A percentile compares a stretch with the other conserved stretches of the same genome.
Evolutionary conservation across 2,329 filamentous ascomycete genomes (phyloP).

Genomic region (Phaeosphaeriaceae sp.): DNA sequence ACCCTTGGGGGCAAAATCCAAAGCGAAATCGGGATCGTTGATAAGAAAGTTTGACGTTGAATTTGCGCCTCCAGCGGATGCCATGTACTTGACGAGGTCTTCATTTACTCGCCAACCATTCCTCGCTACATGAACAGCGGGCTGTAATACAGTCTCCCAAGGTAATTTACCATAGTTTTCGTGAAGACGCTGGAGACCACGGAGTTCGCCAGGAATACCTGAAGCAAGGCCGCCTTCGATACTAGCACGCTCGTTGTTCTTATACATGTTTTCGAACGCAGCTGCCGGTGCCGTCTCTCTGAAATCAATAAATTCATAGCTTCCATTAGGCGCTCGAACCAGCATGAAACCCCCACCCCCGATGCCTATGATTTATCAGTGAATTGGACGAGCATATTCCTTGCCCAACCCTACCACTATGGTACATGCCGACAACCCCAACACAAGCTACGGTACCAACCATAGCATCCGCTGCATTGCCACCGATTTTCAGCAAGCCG

Average conservation of each 20-base stretch:
- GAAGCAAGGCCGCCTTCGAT: slow-evolving; percentile 72
- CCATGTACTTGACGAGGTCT: slow-evolving; percentile 79
- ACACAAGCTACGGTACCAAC: slow-evolving; percentile 57
- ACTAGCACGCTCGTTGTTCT: slow-evolving; percentile 70
- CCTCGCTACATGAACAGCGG: slow-evolving; percentile 73
- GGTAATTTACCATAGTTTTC: slow-evolving; percentile 66
- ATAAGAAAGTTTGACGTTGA: slow-evolving; percentile 68
- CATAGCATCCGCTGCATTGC: slow-evolving; percentile 58
- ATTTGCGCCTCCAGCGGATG: slow-evolving; percentile 45
- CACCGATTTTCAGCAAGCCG: slow-evolving; percentile 56
- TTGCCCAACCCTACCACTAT: slow-evolving; percentile 39
- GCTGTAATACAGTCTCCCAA: slow-evolving; percentile 70
- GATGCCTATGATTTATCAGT: slow-evolving; percentile 63
- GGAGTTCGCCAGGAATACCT: slow-evolving; percentile 75
- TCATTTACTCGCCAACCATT: slow-evolving; percentile 67
- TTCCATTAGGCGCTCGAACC: slow-evolving; percentile 73
- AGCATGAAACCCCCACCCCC: slow-evolving; percentile 92
- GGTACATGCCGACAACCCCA: slow-evolving; percentile 58
- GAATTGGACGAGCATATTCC: background rate
- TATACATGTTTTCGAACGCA: slow-evolving; percentile 84
- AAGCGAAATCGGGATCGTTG: slow-evolving; percentile 78
- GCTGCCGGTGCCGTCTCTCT: slow-evolving; percentile 85
- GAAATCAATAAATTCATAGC: slow-evolving; percentile 88
- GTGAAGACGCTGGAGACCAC: slow-evolving; percentile 81
- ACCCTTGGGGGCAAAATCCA: slow-evolving; percentile 88